Evolutionary conservation across 2,329 filamentous ascomycete species (phyloP).

Genomic region (Aspergillus brunneoviolaceus): DNA sequence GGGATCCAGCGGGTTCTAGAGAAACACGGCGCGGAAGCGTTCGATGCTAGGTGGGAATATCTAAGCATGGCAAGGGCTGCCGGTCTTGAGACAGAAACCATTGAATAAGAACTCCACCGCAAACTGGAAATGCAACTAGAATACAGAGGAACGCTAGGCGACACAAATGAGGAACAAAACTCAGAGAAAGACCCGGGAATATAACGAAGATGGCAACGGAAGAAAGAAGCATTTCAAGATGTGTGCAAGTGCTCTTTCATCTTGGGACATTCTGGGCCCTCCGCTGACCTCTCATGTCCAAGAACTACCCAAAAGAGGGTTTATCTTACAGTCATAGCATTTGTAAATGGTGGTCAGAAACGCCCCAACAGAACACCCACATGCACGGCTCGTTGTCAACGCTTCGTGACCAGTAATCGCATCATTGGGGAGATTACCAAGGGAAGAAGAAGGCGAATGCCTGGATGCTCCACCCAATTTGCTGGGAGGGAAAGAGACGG

Average conservation of each 20-base stretch:
- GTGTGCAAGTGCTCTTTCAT: background rate
- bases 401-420: background rate
- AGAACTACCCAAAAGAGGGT: conserved; percentile 5
- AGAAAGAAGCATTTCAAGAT: background rate
- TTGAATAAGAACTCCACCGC: background rate
- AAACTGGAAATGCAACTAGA: conserved; percentile 2
- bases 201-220: background rate
- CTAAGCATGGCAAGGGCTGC: conserved; percentile 29
- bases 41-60: conserved; percentile 40
- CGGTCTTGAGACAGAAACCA: conserved; percentile 14
- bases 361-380: conserved; percentile 16
- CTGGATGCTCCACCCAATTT: background rate
- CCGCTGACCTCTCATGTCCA: background rate
- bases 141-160: conserved; percentile 3
- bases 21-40: conserved; percentile 46
- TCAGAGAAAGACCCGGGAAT: background rate
- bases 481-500: background rate
- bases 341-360: background rate
- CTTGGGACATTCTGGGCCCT: background rate
- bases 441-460: background rate
- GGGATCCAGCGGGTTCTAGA: conserved; percentile 36
- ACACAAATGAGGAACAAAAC: background rate
- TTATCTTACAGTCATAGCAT: conserved; percentile 15
- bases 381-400: conserved; percentile 11
- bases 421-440: background rate